A percentile compares a stretch with the other conserved stretches of the same genome.
Evolutionary conservation across 1,284 basidiomycete species (phyloP).

Genomic region (Irpex rosettiformis): DNA sequence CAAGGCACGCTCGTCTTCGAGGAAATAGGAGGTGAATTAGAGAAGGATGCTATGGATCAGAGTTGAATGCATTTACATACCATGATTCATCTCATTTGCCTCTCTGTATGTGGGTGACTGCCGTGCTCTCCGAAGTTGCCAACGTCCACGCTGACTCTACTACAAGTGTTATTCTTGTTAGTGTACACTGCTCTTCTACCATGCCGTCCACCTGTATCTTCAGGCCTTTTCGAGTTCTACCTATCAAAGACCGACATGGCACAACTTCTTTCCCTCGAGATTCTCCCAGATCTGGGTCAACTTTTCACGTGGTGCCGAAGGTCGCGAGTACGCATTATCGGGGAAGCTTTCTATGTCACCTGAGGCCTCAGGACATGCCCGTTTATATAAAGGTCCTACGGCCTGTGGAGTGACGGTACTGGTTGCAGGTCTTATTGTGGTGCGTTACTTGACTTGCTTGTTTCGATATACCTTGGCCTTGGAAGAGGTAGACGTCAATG

Average conservation of each 20-base stretch:
- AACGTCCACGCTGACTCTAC: not conserved
- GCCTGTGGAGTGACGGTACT: not conserved
- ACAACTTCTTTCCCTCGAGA: not conserved
- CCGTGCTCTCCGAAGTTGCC: not conserved
- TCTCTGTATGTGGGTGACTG: slow-evolving; percentile 10
- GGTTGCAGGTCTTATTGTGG: not conserved
- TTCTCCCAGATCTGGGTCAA: not conserved
- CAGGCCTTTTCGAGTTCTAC: not conserved
- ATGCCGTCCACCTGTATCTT: not conserved
- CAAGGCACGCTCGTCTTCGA: slow-evolving; percentile 73
- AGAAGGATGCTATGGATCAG: slow-evolving; percentile 30
- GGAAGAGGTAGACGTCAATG: not conserved
- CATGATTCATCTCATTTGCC: not conserved
- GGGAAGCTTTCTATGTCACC: not conserved
- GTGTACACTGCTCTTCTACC: not conserved
- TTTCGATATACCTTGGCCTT: not conserved
- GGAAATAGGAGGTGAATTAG: slow-evolving; percentile 42
- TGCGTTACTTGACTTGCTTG: not conserved
- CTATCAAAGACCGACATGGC: not conserved
- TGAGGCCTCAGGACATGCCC: not conserved
- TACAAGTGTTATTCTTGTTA: not conserved
- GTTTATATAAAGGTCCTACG: not conserved
- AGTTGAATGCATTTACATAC: slow-evolving; percentile 19
- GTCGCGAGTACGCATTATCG: not conserved
- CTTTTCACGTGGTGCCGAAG: not conserved